Evolutionary conservation across 192 early-diverging fungal genomes (phyloP).

Genomic region (Coemansia sp.): DNA sequence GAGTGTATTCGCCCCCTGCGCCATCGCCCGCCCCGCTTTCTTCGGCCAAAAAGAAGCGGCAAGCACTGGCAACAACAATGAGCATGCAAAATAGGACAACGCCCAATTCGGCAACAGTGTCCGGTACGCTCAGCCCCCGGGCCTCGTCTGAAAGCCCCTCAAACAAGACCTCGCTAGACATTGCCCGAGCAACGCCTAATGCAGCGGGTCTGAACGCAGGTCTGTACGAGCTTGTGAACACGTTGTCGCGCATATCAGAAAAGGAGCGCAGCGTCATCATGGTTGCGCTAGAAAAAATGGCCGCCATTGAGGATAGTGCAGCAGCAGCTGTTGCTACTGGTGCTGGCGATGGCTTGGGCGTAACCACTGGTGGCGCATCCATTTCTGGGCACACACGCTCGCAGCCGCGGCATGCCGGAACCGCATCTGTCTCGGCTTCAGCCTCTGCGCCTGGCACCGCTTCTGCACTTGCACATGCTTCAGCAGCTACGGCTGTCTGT

Average conservation of each 20-base stretch:
- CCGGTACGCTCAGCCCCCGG: constrained; percentile 10
- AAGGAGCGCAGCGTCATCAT: constrained; percentile 41
- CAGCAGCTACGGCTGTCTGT: constrained; percentile 2
- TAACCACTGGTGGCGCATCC: neutral
- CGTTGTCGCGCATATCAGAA: constrained; percentile 43
- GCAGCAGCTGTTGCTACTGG: constrained; percentile 8
- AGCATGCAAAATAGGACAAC: constrained; percentile 15
- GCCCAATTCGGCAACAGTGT: neutral
- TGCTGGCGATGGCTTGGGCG: constrained; percentile 15
- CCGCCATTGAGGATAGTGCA: neutral
- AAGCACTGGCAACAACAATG: constrained; percentile 8
- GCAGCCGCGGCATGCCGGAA: neutral
- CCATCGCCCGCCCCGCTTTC: constrained; percentile 27
- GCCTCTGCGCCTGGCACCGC: neutral
- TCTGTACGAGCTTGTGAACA: constrained; percentile 34
- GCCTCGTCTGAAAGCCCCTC: constrained; percentile 22
- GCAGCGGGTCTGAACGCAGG: constrained; percentile 11
- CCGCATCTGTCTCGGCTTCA: neutral
- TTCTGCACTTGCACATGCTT: neutral
- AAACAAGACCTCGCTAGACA: constrained; percentile 16
- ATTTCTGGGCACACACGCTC: neutral
- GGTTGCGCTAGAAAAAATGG: constrained; percentile 33
- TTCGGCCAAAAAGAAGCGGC: constrained; percentile 28
- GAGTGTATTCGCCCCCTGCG: constrained; percentile 36
- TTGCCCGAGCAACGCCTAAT: neutral